These are phyloP conservation scores for Trichosporon ovoides DNA, from an alignment of 1,284 basidiomycete genomes.

Conservation along the genomic window DNA sequence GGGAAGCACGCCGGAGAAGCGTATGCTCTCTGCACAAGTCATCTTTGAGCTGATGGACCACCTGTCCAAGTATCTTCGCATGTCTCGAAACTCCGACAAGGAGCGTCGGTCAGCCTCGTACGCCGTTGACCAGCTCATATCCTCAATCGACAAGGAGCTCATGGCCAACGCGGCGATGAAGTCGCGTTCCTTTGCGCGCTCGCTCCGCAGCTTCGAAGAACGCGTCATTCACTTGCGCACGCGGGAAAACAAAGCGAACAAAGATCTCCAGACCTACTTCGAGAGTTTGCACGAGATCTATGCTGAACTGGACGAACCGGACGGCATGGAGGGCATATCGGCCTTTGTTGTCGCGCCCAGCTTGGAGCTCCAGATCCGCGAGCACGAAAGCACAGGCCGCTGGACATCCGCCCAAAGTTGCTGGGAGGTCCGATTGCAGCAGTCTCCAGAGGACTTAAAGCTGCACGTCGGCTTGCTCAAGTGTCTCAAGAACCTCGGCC, in stretches of 20 bases:
- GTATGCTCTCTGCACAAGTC: conserved; percentile 81
- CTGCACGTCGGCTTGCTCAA: conserved; percentile 85
- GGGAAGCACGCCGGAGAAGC: conserved; percentile 64
- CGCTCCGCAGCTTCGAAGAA: conserved; percentile 91
- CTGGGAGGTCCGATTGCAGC: conserved; percentile 96
- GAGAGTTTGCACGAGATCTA: conserved; percentile 95
- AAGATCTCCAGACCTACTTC: conserved; percentile 70
- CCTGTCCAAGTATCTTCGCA: conserved; percentile 78
- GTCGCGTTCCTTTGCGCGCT: conserved; percentile 88
- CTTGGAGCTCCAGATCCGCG: conserved; percentile 92
- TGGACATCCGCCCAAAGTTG: conserved; percentile 99
- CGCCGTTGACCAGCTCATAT: conserved; percentile 68
- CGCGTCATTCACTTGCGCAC: conserved; percentile 58
- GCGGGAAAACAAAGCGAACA: conserved; percentile 45
- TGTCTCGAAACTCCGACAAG: conserved; percentile 50
- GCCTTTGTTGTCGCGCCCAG: conserved; percentile 82
- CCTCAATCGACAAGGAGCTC: conserved; percentile 77
- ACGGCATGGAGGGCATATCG: conserved; percentile 98
- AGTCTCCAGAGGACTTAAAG: conserved; percentile 79
- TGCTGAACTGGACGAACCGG: conserved; percentile 91
- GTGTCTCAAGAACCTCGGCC: conserved; percentile 89
- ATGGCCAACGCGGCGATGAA: conserved; percentile 91
- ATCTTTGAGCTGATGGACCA: conserved; percentile 95
- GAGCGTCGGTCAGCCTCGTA: conserved; percentile 55
- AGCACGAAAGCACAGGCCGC: conserved; percentile 93